Conservation (phyloP, 208 protist species). For the Pavlovales sp. region DNA sequence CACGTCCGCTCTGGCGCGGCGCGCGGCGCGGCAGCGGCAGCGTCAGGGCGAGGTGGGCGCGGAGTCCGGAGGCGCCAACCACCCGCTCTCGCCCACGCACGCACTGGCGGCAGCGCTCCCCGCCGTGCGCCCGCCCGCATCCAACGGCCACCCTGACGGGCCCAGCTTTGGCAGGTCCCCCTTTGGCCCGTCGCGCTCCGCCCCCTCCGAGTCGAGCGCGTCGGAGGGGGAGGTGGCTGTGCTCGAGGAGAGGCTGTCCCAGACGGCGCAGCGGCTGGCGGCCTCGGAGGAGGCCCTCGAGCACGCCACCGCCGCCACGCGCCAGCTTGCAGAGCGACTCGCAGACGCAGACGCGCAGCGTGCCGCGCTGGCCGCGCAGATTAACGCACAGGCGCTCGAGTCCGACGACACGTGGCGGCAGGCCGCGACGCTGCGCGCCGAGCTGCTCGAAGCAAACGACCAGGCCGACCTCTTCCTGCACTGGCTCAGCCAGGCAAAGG, state of each 20-base stretch:
- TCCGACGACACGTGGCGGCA: background rate
- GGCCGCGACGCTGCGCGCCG: background rate
- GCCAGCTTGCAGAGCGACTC: background rate
- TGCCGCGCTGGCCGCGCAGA: background rate
- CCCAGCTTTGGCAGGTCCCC: too few species aligned
- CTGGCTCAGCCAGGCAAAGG: background rate
- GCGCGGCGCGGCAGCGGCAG: too few species aligned
- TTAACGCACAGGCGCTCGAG: background rate
- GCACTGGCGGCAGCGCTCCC: too few species aligned
- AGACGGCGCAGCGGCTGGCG: background rate
- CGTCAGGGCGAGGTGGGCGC: too few species aligned
- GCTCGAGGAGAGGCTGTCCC: background rate
- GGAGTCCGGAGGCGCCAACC: background rate
- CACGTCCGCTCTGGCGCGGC: too few species aligned
- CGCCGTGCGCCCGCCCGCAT: background rate
- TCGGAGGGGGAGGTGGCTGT: background rate
- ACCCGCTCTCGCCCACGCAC: background rate
- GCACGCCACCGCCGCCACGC: background rate
- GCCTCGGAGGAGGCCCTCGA: background rate
- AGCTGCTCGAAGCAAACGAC: background rate
- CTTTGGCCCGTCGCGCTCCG: too few species aligned
- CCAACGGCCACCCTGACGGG: too few species aligned
- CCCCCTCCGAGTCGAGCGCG: too few species aligned
- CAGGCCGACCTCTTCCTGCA: background rate
- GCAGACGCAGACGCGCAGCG: background rate